phyloP scores from a whole-genome alignment of 192 early-diverging fungal species.

The Spizellomyces punctatus region DNA sequence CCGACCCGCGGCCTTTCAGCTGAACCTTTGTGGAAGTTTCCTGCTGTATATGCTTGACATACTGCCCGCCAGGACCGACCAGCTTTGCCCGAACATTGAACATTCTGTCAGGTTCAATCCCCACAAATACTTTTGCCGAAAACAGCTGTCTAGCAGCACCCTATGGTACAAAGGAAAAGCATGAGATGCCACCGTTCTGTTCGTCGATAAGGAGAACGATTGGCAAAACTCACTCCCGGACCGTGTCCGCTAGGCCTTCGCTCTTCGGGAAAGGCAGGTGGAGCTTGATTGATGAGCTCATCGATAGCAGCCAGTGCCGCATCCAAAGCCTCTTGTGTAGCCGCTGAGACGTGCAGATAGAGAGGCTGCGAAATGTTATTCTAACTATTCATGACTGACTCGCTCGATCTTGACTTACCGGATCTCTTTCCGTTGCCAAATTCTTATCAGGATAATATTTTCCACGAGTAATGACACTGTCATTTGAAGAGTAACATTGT shows the following conservation, averaged over 20 bases:
- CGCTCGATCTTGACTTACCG: conserved; percentile 34
- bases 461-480: conserved; percentile 77
- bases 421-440: conserved; percentile 75
- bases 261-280: conserved; percentile 17
- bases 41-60: conserved; percentile 87
- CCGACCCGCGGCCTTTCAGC: conserved; percentile 82
- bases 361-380: conserved; percentile 50
- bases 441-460: conserved; percentile 75
- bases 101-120: conserved; percentile 67
- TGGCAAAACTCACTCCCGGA: conserved; percentile 1
- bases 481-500: neutral
- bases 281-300: conserved; percentile 69
- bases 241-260: conserved; percentile 12
- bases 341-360: conserved; percentile 75
- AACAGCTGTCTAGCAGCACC: conserved; percentile 13
- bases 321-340: conserved; percentile 67
- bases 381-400: neutral
- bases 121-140: conserved; percentile 69
- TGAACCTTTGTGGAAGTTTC: conserved; percentile 78
- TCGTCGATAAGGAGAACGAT: neutral
- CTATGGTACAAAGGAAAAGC: neutral
- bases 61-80: conserved; percentile 77
- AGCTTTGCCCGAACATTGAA: conserved; percentile 88
- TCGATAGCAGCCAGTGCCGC: conserved; percentile 73
- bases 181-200: no score